phyloP scores from a whole-genome alignment of 2,329 filamentous ascomycete genomes.

The Chaetomiaceae sp. region DNA sequence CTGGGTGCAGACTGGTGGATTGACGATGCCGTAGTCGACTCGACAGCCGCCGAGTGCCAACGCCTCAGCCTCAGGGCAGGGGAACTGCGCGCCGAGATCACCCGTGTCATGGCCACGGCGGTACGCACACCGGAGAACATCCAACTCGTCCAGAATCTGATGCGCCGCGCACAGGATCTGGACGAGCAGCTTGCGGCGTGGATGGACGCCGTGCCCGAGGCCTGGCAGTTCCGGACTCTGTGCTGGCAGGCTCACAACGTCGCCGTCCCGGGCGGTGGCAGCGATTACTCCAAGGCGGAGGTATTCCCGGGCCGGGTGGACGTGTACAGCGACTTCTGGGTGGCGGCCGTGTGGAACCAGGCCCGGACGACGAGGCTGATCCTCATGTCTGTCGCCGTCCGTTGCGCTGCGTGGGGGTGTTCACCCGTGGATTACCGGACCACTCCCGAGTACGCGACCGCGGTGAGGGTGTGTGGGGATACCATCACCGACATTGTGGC shows the following conservation, averaged over 20 bases:
- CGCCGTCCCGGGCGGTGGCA: constrained; percentile 35
- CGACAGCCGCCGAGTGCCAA: constrained; percentile 44
- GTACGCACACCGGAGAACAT: constrained; percentile 46
- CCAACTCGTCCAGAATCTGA: constrained; percentile 47
- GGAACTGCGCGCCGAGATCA: constrained; percentile 52
- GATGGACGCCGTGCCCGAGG: constrained; percentile 45
- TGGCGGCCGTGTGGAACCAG: constrained; percentile 55
- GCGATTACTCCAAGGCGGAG: constrained; percentile 50
- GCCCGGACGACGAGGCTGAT: constrained; percentile 49
- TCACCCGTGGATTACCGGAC: constrained; percentile 58
- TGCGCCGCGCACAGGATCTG: constrained; percentile 46
- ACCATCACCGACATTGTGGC: constrained; percentile 56
- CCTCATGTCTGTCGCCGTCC: constrained; percentile 50
- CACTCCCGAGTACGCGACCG: constrained; percentile 56
- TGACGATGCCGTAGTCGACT: constrained; percentile 46
- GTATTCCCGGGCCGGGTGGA: constrained; percentile 58
- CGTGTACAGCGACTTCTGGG: constrained; percentile 54
- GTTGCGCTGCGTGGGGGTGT: constrained; percentile 57
- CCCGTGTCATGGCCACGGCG: constrained; percentile 43
- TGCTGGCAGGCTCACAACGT: constrained; percentile 55
- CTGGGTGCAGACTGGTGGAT: constrained; percentile 57
- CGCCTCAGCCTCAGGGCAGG: constrained; percentile 49
- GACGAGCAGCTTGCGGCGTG: constrained; percentile 50
- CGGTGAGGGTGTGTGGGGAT: constrained; percentile 46
- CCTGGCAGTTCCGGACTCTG: constrained; percentile 48